Evolutionary conservation across 2,329 filamentous ascomycete genomes (phyloP).

Genomic region (Venturiaceae sp.): DNA sequence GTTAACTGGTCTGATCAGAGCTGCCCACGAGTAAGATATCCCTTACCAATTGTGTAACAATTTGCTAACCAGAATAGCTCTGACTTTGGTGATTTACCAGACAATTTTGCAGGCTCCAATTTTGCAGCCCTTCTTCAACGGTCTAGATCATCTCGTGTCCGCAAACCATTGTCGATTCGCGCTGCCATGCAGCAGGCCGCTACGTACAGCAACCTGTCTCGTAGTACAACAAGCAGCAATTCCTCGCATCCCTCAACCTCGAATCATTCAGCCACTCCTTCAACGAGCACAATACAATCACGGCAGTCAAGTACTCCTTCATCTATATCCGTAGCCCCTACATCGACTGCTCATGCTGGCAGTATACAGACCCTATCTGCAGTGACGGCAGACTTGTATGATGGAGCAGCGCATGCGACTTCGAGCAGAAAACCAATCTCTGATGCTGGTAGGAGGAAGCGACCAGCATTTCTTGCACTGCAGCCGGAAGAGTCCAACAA

Average conservation of each 20-base stretch:
- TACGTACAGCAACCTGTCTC: slow-evolving; percentile 5
- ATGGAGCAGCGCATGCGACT: neutral
- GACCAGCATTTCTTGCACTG: slow-evolving; percentile 4
- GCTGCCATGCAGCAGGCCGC: slow-evolving; percentile 7
- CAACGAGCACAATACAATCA: neutral
- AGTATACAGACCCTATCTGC: neutral
- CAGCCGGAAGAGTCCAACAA: neutral
- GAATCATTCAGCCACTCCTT: neutral
- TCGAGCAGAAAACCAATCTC: neutral
- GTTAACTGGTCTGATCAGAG: slow-evolving; percentile 4
- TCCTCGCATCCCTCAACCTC: neutral
- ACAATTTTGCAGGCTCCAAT: neutral
- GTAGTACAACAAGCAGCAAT: neutral
- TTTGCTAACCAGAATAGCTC: neutral
- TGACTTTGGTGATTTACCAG: neutral
- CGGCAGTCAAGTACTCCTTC: neutral
- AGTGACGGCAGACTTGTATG: neutral
- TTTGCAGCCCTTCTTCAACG: slow-evolving; percentile 6
- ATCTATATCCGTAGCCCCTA: neutral
- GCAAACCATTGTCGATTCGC: slow-evolving; percentile 8
- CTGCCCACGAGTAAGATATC: slow-evolving; percentile 7
- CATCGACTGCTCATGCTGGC: neutral
- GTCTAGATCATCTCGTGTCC: slow-evolving; percentile 6
- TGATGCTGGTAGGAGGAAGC: neutral
- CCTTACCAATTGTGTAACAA: neutral